A percentile compares a stretch with the other conserved stretches of the same genome.
phyloP scores from a whole-genome alignment of 345 rosid species.

The Linum trigynum region DNA sequence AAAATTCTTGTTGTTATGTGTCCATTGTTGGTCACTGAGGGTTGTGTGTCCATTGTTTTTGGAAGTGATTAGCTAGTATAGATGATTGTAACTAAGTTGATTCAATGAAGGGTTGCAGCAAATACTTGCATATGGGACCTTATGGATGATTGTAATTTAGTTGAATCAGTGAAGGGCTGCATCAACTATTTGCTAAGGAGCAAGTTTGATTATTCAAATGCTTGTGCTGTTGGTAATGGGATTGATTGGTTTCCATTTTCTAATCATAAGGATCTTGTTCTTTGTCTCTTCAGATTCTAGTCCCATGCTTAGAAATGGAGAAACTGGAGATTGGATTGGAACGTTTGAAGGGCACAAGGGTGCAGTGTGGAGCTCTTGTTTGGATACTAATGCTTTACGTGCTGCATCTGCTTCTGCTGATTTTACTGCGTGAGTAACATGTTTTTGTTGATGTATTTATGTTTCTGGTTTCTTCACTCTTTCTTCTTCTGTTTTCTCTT shows the following conservation, averaged over 20 bases:
- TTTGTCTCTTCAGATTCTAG: slow-evolving; percentile 55
- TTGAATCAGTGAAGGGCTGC: too few species aligned
- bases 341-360: slow-evolving; percentile 99
- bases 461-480: neutral
- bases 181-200: too few species aligned
- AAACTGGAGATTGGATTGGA: slow-evolving; percentile 99
- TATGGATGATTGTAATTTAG: neutral
- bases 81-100: too few species aligned
- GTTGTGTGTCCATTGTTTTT: neutral
- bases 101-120: neutral
- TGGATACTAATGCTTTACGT: slow-evolving; percentile 73
- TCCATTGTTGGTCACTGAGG: neutral
- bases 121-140: neutral
- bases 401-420: slow-evolving; percentile 99
- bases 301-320: slow-evolving; percentile 98
- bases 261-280: neutral
- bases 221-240: neutral
- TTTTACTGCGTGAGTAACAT: slow-evolving; percentile 66
- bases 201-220: too few species aligned
- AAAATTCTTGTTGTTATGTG: neutral
- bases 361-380: slow-evolving; percentile 95
- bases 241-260: neutral
- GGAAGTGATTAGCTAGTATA: neutral
- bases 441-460: slow-evolving; percentile 2
- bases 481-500: too few species aligned